Conservation (phyloP, 495 filamentous ascomycete species). For the Talaromyces nanjingensis region DNA sequence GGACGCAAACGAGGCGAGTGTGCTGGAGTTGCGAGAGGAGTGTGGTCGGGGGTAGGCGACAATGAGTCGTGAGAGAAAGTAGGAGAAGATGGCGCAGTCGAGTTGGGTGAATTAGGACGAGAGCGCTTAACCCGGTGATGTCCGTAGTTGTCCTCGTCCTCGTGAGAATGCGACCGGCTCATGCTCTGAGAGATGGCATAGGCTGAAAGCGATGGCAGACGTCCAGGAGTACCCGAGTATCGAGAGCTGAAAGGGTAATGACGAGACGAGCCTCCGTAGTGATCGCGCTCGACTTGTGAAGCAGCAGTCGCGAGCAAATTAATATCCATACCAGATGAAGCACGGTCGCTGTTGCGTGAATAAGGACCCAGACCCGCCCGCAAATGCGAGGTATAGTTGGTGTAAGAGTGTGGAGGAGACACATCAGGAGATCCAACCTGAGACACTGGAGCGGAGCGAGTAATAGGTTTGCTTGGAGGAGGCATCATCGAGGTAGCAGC, state of each 20-base stretch:
- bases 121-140: conserved; percentile 77
- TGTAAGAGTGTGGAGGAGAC: conserved; percentile 87
- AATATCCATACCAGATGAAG: conserved; percentile 63
- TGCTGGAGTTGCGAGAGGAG: conserved; percentile 87
- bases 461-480: conserved; percentile 66
- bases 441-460: conserved; percentile 83
- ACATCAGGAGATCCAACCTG: conserved; percentile 89
- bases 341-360: conserved; percentile 43
- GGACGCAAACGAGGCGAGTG: conserved; percentile 91
- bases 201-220: conserved; percentile 71
- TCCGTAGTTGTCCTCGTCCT: conserved; percentile 66
- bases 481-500: conserved; percentile 61
- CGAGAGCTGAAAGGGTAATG: conserved; percentile 48
- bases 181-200: conserved; percentile 77
- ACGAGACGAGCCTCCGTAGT: conserved; percentile 37
- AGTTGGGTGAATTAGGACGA: conserved; percentile 86
- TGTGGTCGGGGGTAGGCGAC: conserved; percentile 95
- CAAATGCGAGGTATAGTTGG: conserved; percentile 61
- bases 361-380: conserved; percentile 60
- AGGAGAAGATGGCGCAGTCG: conserved; percentile 93
- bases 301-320: conserved; percentile 87
- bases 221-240: conserved; percentile 50
- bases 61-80: conserved; percentile 95
- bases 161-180: conserved; percentile 86
- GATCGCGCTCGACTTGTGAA: conserved; percentile 78